A percentile compares a stretch with the other conserved stretches of the same genome.
phyloP scores from a whole-genome alignment of 2,329 filamentous ascomycete genomes.

The Geosmithia morbida region DNA sequence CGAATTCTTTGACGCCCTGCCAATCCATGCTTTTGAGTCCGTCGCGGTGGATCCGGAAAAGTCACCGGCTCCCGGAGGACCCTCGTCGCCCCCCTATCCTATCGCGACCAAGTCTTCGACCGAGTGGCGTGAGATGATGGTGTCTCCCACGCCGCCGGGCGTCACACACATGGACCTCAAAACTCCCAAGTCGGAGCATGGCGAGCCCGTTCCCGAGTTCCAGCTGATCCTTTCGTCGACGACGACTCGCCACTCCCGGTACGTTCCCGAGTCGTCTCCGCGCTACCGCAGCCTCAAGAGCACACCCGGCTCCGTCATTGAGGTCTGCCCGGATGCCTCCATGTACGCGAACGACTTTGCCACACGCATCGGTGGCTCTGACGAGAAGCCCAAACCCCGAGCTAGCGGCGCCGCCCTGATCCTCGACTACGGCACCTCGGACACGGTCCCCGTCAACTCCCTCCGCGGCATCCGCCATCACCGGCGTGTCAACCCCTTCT shows the following conservation, averaged over 20 bases:
- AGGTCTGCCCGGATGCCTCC: conserved; percentile 79
- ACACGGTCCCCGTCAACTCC: conserved; percentile 73
- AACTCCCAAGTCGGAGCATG: conserved; percentile 35
- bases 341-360: conserved; percentile 74
- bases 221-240: conserved; percentile 64
- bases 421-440: conserved; percentile 78
- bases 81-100: not conserved
- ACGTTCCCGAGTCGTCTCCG: conserved; percentile 68
- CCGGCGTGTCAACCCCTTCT: conserved; percentile 62
- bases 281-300: conserved; percentile 66
- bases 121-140: conserved; percentile 75
- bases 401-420: conserved; percentile 84
- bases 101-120: conserved; percentile 1
- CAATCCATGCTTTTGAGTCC: conserved; percentile 88
- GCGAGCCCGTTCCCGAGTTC: conserved; percentile 60
- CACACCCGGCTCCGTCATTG: conserved; percentile 57
- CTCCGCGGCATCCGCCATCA: conserved; percentile 79
- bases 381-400: conserved; percentile 34
- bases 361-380: conserved; percentile 61
- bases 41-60: not conserved
- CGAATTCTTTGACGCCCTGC: conserved; percentile 96
- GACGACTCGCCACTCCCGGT: conserved; percentile 68
- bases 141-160: conserved; percentile 48
- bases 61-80: not conserved
- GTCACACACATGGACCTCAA: conserved; percentile 37